phyloP scores from a whole-genome alignment of 352 stramenopile species.

The Phytophthora ramorum region DNA sequence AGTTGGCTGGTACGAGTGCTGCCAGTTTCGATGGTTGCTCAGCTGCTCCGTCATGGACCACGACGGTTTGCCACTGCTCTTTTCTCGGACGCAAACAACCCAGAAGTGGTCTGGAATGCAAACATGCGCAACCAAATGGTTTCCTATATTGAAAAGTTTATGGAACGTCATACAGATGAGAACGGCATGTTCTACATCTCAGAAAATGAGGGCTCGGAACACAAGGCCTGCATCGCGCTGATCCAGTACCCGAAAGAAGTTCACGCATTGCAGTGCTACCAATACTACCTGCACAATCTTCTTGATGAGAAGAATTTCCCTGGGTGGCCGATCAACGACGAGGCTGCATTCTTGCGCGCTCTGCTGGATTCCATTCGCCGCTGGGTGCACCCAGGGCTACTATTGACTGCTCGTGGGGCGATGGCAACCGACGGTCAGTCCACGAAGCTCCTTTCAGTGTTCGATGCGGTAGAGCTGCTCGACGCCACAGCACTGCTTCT shows the following conservation, averaged over 20 bases:
- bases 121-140: conserved; percentile 90
- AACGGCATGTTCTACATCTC: conserved; percentile 81
- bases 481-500: conserved; percentile 75
- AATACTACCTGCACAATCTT: conserved; percentile 90
- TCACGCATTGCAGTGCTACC: conserved; percentile 86
- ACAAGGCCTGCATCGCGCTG: conserved; percentile 78
- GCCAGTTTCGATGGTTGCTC: conserved; percentile 87
- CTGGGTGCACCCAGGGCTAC: conserved; percentile 74
- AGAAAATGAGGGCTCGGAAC: conserved; percentile 67
- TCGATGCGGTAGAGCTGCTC: conserved; percentile 78
- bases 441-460: conserved; percentile 69
- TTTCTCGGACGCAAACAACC: conserved; percentile 87
- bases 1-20: conserved; percentile 87
- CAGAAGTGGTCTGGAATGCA: conserved; percentile 87
- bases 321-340: conserved; percentile 90
- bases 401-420: conserved; percentile 50
- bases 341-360: conserved; percentile 72
- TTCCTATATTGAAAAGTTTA: conserved; percentile 87
- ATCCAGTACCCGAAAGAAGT: conserved; percentile 89
- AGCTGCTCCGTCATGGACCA: conserved; percentile 81
- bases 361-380: conserved; percentile 80
- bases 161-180: conserved; percentile 72
- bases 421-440: conserved; percentile 50
- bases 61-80: conserved; percentile 77
- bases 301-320: conserved; percentile 87